Evolutionary conservation across 2,329 filamentous ascomycete genomes (phyloP).

Genomic region (Aspergillus candidus): DNA sequence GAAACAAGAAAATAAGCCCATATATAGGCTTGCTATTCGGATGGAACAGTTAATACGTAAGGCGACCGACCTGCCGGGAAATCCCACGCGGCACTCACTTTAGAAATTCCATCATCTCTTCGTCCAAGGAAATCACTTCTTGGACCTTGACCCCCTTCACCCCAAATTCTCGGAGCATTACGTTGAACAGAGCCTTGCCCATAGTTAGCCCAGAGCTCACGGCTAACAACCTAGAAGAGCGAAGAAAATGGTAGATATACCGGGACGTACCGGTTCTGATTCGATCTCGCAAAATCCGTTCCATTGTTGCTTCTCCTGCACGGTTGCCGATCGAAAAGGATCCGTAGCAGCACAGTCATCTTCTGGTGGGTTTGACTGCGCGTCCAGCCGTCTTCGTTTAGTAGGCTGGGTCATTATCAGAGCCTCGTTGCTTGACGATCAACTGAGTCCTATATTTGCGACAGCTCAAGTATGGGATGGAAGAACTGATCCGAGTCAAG

Average conservation of each 20-base stretch:
- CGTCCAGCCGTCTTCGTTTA: slow-evolving; percentile 25
- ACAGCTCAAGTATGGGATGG: no score
- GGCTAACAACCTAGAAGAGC: neutral
- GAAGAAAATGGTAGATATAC: slow-evolving; percentile 1
- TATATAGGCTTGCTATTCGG: slow-evolving; percentile 61
- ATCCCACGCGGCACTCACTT: slow-evolving; percentile 46
- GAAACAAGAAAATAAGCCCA: slow-evolving; percentile 84
- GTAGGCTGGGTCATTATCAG: slow-evolving; percentile 23
- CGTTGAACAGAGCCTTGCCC: slow-evolving; percentile 71
- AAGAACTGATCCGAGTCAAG: no score
- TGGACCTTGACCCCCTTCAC: slow-evolving; percentile 66
- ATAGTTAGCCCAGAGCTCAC: neutral
- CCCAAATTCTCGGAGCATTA: slow-evolving; percentile 73
- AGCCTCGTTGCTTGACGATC: neutral
- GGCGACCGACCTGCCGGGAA: neutral
- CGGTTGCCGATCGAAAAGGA: slow-evolving; percentile 27
- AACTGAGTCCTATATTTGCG: neutral
- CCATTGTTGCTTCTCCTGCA: slow-evolving; percentile 38
- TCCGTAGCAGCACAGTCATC: slow-evolving; percentile 7
- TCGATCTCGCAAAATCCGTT: slow-evolving; percentile 64
- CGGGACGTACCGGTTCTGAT: slow-evolving; percentile 69
- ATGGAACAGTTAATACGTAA: slow-evolving; percentile 2
- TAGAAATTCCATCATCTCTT: slow-evolving; percentile 56
- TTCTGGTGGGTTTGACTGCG: slow-evolving; percentile 14
- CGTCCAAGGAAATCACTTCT: slow-evolving; percentile 70